Conservation (phyloP, 78 protist genomes). For the Goniomonas avonlea region DNA sequence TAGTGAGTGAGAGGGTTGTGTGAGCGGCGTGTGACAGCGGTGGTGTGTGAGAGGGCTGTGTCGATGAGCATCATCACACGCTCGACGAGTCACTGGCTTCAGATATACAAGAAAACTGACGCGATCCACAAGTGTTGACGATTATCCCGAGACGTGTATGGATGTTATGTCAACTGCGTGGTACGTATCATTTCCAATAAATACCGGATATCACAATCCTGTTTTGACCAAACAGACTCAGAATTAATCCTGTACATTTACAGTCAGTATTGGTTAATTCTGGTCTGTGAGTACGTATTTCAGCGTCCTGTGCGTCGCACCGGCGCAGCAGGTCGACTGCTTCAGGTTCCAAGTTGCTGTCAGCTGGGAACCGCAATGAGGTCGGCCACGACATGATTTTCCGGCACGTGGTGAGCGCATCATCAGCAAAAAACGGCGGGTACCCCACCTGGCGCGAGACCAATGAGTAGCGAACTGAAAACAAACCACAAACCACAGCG, state of each 20-base stretch:
- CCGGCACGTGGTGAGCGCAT: slow-evolving; percentile 53
- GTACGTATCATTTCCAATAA: no score
- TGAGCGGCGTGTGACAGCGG: background rate
- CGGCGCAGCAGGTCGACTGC: background rate
- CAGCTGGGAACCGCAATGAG: no score
- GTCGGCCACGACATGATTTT: slow-evolving; percentile 62
- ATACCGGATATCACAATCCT: no score
- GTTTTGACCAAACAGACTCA: no score
- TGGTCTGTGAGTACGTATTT: background rate
- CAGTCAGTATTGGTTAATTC: background rate
- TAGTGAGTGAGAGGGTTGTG: background rate
- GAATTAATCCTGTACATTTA: background rate
- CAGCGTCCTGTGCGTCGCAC: background rate
- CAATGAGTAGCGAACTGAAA: no score
- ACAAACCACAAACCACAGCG: slow-evolving; percentile 38
- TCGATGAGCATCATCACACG: background rate
- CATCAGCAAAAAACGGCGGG: slow-evolving; percentile 77
- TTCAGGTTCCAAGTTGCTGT: background rate
- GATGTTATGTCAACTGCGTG: no score
- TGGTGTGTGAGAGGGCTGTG: background rate
- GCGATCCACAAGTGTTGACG: no score
- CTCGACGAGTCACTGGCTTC: background rate
- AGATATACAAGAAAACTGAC: background rate
- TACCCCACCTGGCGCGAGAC: slow-evolving; percentile 43
- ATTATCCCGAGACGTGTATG: no score